These are phyloP conservation scores for Hymenoscyphus albidus DNA, from an alignment of 2,329 filamentous ascomycete genomes.

Conservation along the genomic window DNA sequence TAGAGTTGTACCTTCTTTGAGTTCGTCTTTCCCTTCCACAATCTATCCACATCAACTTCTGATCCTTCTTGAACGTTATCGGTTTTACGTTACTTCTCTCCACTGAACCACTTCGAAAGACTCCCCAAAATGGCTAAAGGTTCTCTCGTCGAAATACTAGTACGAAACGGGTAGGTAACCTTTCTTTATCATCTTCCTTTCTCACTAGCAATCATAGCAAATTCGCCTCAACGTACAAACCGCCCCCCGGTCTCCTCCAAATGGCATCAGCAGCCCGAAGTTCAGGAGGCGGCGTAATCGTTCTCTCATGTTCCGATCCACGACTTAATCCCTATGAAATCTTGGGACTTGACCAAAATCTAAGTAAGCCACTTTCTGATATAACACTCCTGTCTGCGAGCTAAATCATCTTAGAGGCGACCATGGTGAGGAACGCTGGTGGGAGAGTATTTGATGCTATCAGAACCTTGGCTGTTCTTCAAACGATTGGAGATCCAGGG, in stretches of 20 bases:
- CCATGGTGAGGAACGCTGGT: slow-evolving; percentile 26
- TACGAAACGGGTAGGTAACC: slow-evolving; percentile 22
- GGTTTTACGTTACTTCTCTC: neutral
- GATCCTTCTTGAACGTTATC: neutral
- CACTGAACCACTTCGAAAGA: neutral
- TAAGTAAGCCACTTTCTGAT: slow-evolving; percentile 15
- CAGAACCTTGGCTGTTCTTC: slow-evolving; percentile 20
- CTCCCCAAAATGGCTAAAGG: slow-evolving; percentile 21
- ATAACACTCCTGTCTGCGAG: neutral
- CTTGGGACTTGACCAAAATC: slow-evolving; percentile 20
- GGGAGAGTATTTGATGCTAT: slow-evolving; percentile 25
- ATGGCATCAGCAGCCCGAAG: slow-evolving; percentile 18
- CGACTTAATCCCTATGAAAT: slow-evolving; percentile 25
- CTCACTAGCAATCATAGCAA: slow-evolving; percentile 11
- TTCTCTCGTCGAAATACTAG: slow-evolving; percentile 22
- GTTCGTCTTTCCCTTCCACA: neutral
- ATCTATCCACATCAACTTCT: neutral
- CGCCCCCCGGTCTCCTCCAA: slow-evolving; percentile 19
- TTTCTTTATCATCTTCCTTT: neutral
- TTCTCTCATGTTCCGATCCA: slow-evolving; percentile 26
- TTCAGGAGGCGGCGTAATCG: slow-evolving; percentile 20
- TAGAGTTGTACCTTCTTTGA: neutral
- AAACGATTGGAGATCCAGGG: slow-evolving; percentile 21
- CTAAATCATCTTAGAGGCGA: slow-evolving; percentile 16
- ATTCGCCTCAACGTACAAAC: slow-evolving; percentile 17